Evolutionary conservation across 2,329 filamentous ascomycete genomes (phyloP).

Genomic region (Thielaviopsis euricoi): DNA sequence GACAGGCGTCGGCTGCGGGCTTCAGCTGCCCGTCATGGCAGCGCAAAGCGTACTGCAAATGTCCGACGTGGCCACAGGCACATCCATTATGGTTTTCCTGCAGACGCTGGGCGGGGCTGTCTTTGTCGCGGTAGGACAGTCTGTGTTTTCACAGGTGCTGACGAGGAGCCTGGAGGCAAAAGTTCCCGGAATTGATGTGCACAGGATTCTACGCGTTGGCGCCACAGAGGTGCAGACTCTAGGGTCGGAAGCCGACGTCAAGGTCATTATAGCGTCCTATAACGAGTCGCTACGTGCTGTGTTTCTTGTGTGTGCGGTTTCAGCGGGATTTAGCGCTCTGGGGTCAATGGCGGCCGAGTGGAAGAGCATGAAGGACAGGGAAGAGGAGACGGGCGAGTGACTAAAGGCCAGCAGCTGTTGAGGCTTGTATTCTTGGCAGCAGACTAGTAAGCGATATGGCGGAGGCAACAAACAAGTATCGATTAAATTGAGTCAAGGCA

Average conservation of each 20-base stretch:
- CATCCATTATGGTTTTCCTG: conserved; percentile 29
- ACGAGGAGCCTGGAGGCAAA: neutral
- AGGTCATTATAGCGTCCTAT: conserved; percentile 1
- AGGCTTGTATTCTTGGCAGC: too few species aligned
- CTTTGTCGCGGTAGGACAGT: conserved; percentile 35
- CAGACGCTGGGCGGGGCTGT: conserved; percentile 28
- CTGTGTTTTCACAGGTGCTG: conserved; percentile 23
- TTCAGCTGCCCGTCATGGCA: conserved; percentile 29
- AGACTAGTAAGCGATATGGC: neutral
- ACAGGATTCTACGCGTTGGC: conserved; percentile 1
- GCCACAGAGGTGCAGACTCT: conserved; percentile 2
- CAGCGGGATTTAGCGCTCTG: conserved; percentile 4
- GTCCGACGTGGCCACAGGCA: conserved; percentile 29
- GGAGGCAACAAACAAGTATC: too few species aligned
- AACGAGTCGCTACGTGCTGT: conserved; percentile 3
- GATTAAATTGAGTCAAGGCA: neutral
- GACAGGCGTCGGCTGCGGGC: conserved; percentile 22
- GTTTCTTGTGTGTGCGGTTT: conserved; percentile 7
- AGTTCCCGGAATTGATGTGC: neutral
- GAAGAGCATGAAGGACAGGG: conserved; percentile 1
- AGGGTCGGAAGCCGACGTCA: neutral
- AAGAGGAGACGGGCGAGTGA: neutral
- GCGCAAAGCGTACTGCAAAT: conserved; percentile 27
- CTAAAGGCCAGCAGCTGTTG: too few species aligned
- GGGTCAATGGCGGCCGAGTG: conserved; percentile 7